Evolutionary conservation across 2,329 filamentous ascomycete species (phyloP).

Genomic region (Trichoderma sp.): DNA sequence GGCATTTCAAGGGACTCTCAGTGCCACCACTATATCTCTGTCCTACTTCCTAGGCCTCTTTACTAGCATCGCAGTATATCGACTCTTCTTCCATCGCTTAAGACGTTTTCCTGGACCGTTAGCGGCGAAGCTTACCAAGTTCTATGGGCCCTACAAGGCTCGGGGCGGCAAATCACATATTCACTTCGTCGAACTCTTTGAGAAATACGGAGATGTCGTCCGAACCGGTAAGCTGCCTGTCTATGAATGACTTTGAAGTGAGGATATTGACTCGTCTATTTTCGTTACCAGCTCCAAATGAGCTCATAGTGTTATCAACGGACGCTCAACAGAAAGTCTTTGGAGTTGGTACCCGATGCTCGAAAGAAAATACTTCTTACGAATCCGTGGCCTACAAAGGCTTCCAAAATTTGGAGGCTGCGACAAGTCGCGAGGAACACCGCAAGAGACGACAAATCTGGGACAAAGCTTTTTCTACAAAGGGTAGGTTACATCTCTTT

Average conservation of each 20-base stretch:
- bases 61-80: conserved; percentile 24
- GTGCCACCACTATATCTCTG: neutral
- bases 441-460: conserved; percentile 28
- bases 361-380: neutral
- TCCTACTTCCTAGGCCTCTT: conserved; percentile 26
- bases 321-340: neutral
- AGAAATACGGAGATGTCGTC: neutral
- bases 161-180: neutral
- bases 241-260: no score
- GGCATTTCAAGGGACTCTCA: neutral
- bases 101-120: conserved; percentile 23
- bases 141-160: conserved; percentile 11
- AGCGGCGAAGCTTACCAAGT: conserved; percentile 20
- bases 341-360: neutral
- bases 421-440: conserved; percentile 25
- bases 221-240: neutral
- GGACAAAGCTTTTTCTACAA: conserved; percentile 27
- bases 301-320: neutral
- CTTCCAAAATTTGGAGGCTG: conserved; percentile 21
- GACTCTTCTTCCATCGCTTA: conserved; percentile 23
- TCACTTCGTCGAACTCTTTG: neutral
- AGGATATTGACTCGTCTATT: neutral
- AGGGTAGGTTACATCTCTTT: conserved; percentile 14
- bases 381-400: neutral
- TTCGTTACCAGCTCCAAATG: neutral